Evolutionary conservation across 1,284 basidiomycete species (phyloP).

Genomic region (Xerocomus nothofagi): DNA sequence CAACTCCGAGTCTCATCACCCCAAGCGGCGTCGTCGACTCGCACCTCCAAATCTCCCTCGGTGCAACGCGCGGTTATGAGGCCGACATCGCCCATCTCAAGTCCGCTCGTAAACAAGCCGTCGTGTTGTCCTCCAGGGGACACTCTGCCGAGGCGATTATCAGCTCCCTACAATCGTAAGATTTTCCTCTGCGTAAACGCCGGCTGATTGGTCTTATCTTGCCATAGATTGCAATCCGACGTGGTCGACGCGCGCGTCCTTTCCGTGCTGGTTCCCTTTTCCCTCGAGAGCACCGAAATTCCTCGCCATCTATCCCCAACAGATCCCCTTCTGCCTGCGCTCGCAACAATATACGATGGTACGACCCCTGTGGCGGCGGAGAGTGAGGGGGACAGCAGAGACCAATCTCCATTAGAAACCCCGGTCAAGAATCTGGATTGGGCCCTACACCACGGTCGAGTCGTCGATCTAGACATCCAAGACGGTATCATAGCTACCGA

Average conservation of each 20-base stretch:
- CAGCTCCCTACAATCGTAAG: slow-evolving; percentile 22
- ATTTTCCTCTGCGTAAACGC: not conserved
- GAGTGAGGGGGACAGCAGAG: slow-evolving; percentile 16
- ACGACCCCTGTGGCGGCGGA: slow-evolving; percentile 42
- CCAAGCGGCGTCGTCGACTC: slow-evolving; percentile 68
- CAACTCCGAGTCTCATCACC: slow-evolving; percentile 66
- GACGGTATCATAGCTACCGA: slow-evolving; percentile 50
- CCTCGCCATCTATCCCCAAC: slow-evolving; percentile 41
- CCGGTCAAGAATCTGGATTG: slow-evolving; percentile 49
- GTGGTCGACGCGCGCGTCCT: slow-evolving; percentile 42
- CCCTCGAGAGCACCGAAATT: slow-evolving; percentile 45
- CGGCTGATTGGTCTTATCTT: slow-evolving; percentile 16
- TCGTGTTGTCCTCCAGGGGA: slow-evolving; percentile 30
- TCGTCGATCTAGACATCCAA: slow-evolving; percentile 69
- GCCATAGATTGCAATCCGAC: slow-evolving; percentile 37
- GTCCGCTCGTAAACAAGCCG: slow-evolving; percentile 40
- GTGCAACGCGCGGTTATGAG: slow-evolving; percentile 48
- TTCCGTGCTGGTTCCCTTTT: slow-evolving; percentile 57
- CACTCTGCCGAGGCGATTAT: slow-evolving; percentile 14
- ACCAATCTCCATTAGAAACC: slow-evolving; percentile 14
- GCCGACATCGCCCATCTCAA: slow-evolving; percentile 39
- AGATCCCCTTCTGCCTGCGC: slow-evolving; percentile 47
- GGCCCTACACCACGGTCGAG: slow-evolving; percentile 60
- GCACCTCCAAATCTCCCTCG: slow-evolving; percentile 43
- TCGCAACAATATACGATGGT: slow-evolving; percentile 55